Base-by-base conservation (phyloP, 495 filamentous ascomycete genomes). In the Hypoxylon subgilvum region DNA sequence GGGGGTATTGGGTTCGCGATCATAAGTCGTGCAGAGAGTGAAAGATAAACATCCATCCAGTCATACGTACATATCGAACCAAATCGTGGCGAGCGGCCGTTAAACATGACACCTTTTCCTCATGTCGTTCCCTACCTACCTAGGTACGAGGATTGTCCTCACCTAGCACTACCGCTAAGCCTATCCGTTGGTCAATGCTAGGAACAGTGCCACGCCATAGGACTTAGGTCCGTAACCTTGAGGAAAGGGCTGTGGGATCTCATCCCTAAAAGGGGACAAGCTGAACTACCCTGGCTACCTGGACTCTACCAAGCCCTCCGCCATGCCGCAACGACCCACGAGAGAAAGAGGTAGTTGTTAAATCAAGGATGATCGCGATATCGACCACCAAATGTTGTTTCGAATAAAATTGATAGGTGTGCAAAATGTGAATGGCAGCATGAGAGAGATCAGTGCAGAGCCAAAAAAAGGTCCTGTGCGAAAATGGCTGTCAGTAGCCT, bases 1-100 rank as follows among this genome's bases (percentile, higher is more conserved):
- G 18, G 49, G 45, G 53, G 53, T 50, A 52, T 53, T 48, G 46
- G 35, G 52, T 57, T 47, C 47, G 40, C 25, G 39, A 52, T 63
- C 61, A 42, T 63, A 58, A 63, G 58, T 63, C 61, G 42, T 63
- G 53, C 28, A 31, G 47, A 53, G 10, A 40, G 25, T 23, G 44
- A 45, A 63, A 57, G 41, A 19, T 40, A 47, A 35, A 44, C 14
- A 38, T 49, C 49, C 61, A 53, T 45, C 53, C 53, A 42, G 13
- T 57, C 47, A 42, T 57, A 46, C 60, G 25, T 52, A 52, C 52
- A 56, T 31, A 14, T 44, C 27, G 32, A 47, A 28, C 28, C 28
- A 28, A 47, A 27, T 57, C 53, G 40, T 63, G 47, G 44, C 53
- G 58, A 57, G 18, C 53, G 61, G 61, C 61, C 61, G 61, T 63